A percentile compares a stretch with the other conserved stretches of the same genome.
These are phyloP conservation scores for Setaria viridis DNA, from an alignment of 202 grass and related monocot species.

Conservation along the genomic window DNA sequence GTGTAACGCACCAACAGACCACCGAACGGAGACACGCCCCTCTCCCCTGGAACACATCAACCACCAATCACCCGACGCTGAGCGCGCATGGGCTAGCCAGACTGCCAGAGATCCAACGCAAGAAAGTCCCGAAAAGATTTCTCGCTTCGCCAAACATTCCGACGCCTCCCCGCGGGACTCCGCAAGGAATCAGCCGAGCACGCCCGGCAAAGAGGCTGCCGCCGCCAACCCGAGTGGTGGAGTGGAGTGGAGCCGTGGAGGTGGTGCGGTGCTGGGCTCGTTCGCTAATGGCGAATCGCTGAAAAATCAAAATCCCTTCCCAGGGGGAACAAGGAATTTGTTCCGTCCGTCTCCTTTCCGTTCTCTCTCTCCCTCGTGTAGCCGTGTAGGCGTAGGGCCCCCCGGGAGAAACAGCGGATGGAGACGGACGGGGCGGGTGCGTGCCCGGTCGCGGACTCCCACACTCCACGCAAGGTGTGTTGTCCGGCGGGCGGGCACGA, in stretches of 20 bases:
- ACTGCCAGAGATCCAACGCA: background rate
- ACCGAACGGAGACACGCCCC: background rate
- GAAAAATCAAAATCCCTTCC: constrained; percentile 15
- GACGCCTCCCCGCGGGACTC: too few relatives aligned
- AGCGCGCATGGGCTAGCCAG: background rate
- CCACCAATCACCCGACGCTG: background rate
- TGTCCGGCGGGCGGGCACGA: background rate
- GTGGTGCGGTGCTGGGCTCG: background rate
- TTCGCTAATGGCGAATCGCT: constrained; percentile 20
- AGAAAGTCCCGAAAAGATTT: background rate
- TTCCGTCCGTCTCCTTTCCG: constrained; percentile 4
- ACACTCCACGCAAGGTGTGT: constrained; percentile 33
- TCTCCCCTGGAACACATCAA: background rate
- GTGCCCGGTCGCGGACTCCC: background rate
- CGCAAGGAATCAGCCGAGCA: background rate
- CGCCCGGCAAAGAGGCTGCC: background rate
- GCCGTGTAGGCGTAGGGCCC: background rate
- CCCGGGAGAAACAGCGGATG: background rate
- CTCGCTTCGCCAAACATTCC: background rate
- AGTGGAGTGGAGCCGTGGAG: background rate
- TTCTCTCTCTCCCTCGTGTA: background rate
- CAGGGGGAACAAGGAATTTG: constrained; percentile 3
- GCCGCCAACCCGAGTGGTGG: background rate
- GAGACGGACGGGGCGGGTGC: background rate
- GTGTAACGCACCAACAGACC: constrained; percentile 19